Evolutionary conservation across 768 basidiomycete genomes (phyloP).

Genomic region (Trametes cubensis): DNA sequence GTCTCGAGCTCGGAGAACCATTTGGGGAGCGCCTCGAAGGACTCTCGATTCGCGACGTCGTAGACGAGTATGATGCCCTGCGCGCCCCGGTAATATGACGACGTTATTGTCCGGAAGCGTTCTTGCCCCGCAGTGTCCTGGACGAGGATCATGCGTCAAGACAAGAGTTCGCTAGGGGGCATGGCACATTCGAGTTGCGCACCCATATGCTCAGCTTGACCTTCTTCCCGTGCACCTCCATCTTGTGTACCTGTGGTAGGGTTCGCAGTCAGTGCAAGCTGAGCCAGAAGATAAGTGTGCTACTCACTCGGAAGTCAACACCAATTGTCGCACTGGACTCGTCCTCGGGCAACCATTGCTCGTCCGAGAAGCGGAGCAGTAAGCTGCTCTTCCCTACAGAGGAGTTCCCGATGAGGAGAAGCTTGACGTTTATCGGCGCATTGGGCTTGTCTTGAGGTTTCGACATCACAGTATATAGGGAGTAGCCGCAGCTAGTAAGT

Average conservation of each 20-base stretch:
- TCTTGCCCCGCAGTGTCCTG: conserved; percentile 98
- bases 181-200: conserved; percentile 31
- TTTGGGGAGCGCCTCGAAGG: conserved; percentile 90
- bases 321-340: conserved; percentile 86
- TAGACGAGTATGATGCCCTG: conserved; percentile 90
- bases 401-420: conserved; percentile 84
- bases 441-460: conserved; percentile 22
- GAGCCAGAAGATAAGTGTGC: background rate
- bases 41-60: conserved; percentile 90
- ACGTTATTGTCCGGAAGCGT: conserved; percentile 93
- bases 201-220: conserved; percentile 98
- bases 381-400: conserved; percentile 94
- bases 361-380: conserved; percentile 92
- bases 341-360: conserved; percentile 92
- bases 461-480: conserved; percentile 7
- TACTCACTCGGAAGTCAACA: conserved; percentile 81
- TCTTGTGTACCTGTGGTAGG: conserved; percentile 72
- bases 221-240: conserved; percentile 80
- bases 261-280: background rate
- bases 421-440: conserved; percentile 73
- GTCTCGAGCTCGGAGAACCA: conserved; percentile 96
- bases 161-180: no score
- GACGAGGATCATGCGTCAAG: background rate
- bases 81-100: conserved; percentile 90
- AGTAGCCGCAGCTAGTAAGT: no score